These are phyloP conservation scores for Neonectria faginata DNA, from an alignment of 2,329 filamentous ascomycete genomes.

Conservation along the genomic window DNA sequence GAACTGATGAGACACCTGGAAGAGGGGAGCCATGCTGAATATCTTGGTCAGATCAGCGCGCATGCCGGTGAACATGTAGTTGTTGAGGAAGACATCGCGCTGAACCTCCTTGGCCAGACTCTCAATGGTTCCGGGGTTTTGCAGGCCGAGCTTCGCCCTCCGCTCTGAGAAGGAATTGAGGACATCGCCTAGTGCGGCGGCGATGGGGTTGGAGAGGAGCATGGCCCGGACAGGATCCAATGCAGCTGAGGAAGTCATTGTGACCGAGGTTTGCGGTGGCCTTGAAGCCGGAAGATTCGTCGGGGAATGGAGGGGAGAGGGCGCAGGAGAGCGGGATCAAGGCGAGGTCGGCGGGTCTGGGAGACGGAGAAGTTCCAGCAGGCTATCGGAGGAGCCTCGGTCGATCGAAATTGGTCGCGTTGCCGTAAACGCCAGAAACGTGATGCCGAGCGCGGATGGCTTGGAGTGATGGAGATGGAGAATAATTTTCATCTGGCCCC, in stretches of 20 bases:
- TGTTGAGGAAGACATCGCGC: constrained; percentile 95
- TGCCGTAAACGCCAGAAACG: constrained; percentile 47
- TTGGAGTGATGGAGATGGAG: constrained; percentile 45
- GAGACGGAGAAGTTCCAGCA: constrained; percentile 31
- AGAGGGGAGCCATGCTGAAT: constrained; percentile 92
- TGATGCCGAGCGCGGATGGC: constrained; percentile 49
- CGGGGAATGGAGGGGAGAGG: constrained; percentile 39
- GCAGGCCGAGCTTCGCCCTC: constrained; percentile 86
- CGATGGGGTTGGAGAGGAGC: constrained; percentile 79
- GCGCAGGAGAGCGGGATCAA: constrained; percentile 36
- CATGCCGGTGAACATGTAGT: constrained; percentile 96
- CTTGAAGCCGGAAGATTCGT: constrained; percentile 41
- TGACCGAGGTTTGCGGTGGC: constrained; percentile 48
- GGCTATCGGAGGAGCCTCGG: constrained; percentile 39
- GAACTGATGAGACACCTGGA: constrained; percentile 98
- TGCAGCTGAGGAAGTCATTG: constrained; percentile 63
- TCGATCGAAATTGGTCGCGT: constrained; percentile 40
- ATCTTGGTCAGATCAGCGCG: constrained; percentile 97
- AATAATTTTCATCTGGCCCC: constrained; percentile 53
- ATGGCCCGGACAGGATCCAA: constrained; percentile 69
- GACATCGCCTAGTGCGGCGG: constrained; percentile 77
- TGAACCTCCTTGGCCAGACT: constrained; percentile 90
- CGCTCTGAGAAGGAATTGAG: constrained; percentile 85
- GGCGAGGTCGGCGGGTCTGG: constrained; percentile 19
- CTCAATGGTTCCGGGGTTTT: constrained; percentile 94